Evolutionary conservation across 495 filamentous ascomycete genomes (phyloP).

Genomic region (Jackrogersella minutella): DNA sequence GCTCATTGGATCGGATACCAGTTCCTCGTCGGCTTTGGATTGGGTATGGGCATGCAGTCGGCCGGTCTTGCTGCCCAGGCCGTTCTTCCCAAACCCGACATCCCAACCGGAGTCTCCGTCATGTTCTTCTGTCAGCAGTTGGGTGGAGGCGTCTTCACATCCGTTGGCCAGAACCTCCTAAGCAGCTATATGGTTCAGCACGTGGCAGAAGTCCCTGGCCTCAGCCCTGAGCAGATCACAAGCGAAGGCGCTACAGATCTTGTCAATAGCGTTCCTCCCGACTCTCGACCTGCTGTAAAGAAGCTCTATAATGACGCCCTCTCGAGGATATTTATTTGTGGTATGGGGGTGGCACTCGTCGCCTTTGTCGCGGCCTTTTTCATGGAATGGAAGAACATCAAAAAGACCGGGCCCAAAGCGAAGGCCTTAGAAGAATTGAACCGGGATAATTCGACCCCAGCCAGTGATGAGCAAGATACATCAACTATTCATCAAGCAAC

Average conservation of each 20-base stretch:
- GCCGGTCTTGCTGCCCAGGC: constrained; percentile 70
- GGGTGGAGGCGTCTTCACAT: constrained; percentile 71
- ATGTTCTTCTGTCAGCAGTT: constrained; percentile 74
- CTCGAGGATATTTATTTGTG: constrained; percentile 60
- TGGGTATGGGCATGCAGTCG: constrained; percentile 78
- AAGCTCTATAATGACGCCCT: constrained; percentile 67
- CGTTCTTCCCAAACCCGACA: constrained; percentile 62
- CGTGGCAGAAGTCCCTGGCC: constrained; percentile 53
- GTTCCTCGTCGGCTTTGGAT: constrained; percentile 72
- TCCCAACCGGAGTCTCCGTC: constrained; percentile 68
- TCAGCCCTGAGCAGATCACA: constrained; percentile 59
- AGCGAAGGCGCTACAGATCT: constrained; percentile 67
- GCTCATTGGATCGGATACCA: constrained; percentile 77
- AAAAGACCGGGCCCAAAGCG: constrained; percentile 45
- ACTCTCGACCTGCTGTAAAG: constrained; percentile 53
- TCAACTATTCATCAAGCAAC: background rate
- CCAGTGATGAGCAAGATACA: constrained; percentile 11
- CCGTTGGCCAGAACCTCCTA: constrained; percentile 70
- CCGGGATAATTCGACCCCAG: background rate
- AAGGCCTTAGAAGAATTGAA: constrained; percentile 2
- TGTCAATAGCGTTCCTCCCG: constrained; percentile 50
- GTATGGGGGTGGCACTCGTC: constrained; percentile 61
- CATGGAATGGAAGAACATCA: constrained; percentile 71
- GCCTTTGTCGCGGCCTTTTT: constrained; percentile 59
- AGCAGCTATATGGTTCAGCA: constrained; percentile 64